A percentile compares a stretch with the other conserved stretches of the same genome.
Conservation (phyloP, 768 basidiomycete genomes). For the Calocera viscosa region DNA sequence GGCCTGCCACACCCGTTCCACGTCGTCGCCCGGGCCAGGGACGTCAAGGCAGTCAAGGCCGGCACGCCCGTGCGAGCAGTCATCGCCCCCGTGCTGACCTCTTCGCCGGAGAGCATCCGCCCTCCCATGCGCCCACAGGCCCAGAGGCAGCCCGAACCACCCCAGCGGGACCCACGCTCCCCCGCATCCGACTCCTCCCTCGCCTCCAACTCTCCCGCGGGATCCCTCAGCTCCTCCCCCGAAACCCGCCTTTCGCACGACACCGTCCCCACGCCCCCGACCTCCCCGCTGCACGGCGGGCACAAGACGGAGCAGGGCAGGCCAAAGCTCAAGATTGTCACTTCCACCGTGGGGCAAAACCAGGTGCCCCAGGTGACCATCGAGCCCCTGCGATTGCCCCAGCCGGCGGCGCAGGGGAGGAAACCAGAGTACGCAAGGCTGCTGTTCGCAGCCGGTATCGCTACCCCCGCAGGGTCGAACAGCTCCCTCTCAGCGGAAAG, state of each 20-base stretch:
- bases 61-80: neutral
- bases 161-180: neutral
- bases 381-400: neutral
- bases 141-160: neutral
- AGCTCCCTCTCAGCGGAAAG: neutral
- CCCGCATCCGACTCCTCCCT: neutral
- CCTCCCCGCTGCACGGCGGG: neutral
- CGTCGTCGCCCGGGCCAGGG: neutral
- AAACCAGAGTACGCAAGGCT: neutral
- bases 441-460: neutral
- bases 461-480: neutral
- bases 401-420: neutral
- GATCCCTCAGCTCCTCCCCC: neutral
- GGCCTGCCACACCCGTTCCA: neutral
- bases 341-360: neutral
- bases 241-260: conserved; percentile 2
- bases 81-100: neutral
- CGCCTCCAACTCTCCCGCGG: neutral
- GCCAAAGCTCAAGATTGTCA: neutral
- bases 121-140: neutral
- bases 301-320: neutral
- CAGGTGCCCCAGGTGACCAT: conserved; percentile 1
- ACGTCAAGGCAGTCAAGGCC: neutral
- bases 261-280: neutral
- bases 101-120: neutral